These are phyloP conservation scores for Dittrichia graveolens DNA, from an alignment of 129 eudicot genomes.

Conservation along the genomic window DNA sequence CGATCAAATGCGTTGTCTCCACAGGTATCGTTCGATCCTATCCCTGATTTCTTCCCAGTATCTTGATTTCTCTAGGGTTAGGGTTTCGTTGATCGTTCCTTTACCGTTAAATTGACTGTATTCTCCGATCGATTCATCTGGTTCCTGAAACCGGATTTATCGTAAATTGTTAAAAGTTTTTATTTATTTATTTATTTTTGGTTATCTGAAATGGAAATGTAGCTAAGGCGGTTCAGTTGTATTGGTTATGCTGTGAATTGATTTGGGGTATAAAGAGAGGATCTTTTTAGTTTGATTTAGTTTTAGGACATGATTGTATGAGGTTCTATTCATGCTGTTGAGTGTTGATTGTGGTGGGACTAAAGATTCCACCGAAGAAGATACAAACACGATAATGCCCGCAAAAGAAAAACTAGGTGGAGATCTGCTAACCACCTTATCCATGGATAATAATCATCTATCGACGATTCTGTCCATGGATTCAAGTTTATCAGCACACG, in stretches of 20 bases:
- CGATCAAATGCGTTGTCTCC: slow-evolving; percentile 61
- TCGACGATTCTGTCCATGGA: slow-evolving; percentile 74
- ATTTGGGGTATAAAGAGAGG: slow-evolving; percentile 15
- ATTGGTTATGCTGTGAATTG: slow-evolving; percentile 39
- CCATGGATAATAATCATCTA: slow-evolving; percentile 64
- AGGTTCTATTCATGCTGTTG: slow-evolving; percentile 52
- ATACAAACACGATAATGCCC: slow-evolving; percentile 49
- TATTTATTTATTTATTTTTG: not conserved
- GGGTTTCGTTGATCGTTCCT: slow-evolving; percentile 32
- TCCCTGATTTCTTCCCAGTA: slow-evolving; percentile 43
- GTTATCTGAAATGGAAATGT: slow-evolving; percentile 21
- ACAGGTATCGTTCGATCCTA: slow-evolving; percentile 52
- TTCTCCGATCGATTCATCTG: slow-evolving; percentile 12
- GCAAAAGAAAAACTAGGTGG: slow-evolving; percentile 59
- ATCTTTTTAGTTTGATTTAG: slow-evolving; percentile 28
- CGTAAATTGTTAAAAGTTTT: not conserved
- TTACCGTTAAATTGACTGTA: not conserved
- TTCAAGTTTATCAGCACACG: slow-evolving; percentile 58
- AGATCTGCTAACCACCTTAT: slow-evolving; percentile 57
- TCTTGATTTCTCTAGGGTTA: slow-evolving; percentile 41
- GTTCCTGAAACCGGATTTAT: slow-evolving; percentile 1
- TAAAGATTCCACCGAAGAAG: slow-evolving; percentile 52
- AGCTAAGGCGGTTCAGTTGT: slow-evolving; percentile 27
- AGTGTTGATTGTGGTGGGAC: slow-evolving; percentile 58
- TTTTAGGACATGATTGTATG: slow-evolving; percentile 39